A percentile compares a stretch with the other conserved stretches of the same genome.
These are phyloP conservation scores for Diplosphaera chodatii DNA, from an alignment of 139 green algal species.

Conservation along the genomic window DNA sequence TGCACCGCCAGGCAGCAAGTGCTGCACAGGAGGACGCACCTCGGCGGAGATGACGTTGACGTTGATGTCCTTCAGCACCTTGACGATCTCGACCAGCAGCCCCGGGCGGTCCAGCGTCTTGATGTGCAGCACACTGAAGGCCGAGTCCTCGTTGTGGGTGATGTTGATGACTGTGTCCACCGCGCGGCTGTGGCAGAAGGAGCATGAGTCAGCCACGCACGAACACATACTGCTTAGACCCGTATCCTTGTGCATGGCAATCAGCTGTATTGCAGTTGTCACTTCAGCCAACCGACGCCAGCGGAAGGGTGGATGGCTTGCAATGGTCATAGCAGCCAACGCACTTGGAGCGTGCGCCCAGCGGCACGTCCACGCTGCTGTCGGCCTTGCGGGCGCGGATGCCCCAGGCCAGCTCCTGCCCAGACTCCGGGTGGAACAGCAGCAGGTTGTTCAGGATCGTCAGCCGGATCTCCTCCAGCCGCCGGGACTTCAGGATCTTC, in stretches of 20 bases:
- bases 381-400: conserved; percentile 2
- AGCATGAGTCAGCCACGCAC: no score
- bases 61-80: conserved; percentile 86
- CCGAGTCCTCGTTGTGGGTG: conserved; percentile 14
- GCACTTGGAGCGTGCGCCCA: conserved; percentile 35
- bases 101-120: conserved; percentile 65
- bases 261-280: no score
- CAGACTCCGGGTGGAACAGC: conserved; percentile 77
- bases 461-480: conserved; percentile 85
- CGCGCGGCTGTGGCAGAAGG: conserved; percentile 37
- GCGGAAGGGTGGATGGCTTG: no score
- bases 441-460: conserved; percentile 84
- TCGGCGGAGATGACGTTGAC: conserved; percentile 93
- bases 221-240: no score
- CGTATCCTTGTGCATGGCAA: no score
- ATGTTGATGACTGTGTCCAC: conserved; percentile 19
- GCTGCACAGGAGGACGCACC: neutral
- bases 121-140: conserved; percentile 40
- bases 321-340: no score
- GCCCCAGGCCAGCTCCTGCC: conserved; percentile 32
- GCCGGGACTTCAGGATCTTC: conserved; percentile 76
- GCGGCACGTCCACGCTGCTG: conserved; percentile 34
- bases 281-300: no score
- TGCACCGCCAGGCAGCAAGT: conserved; percentile 2
- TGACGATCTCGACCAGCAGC: conserved; percentile 65